Evolutionary conservation across 371 early-diverging fungal genomes (phyloP).

Genomic region (Circinella umbellata): DNA sequence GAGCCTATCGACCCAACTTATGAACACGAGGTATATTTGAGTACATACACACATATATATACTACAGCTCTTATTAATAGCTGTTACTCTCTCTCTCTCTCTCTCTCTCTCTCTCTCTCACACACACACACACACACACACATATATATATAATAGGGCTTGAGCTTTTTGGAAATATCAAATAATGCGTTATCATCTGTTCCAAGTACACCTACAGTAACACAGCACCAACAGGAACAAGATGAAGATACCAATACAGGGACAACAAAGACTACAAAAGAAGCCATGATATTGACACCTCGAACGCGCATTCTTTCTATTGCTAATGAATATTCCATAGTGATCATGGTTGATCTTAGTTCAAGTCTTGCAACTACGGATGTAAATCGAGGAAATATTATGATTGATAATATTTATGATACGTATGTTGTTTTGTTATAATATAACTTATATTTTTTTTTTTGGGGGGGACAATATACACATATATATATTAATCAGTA

Average conservation of each 20-base stretch:
- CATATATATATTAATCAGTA: neutral
- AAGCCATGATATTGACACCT: slow-evolving; percentile 59
- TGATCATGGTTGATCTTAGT: slow-evolving; percentile 74
- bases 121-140: no score
- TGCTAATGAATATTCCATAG: slow-evolving; percentile 62
- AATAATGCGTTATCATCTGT: neutral
- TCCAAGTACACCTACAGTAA: neutral
- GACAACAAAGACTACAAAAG: neutral
- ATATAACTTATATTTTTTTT: no score
- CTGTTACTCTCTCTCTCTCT: no score
- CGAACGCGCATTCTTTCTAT: slow-evolving; percentile 66
- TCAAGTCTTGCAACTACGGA: slow-evolving; percentile 76
- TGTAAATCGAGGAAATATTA: slow-evolving; percentile 49
- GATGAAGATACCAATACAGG: neutral
- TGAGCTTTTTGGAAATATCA: slow-evolving; percentile 11
- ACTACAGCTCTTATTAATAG: no score
- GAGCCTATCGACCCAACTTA: slow-evolving; percentile 13
- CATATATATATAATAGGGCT: neutral
- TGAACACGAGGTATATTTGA: slow-evolving; percentile 16
- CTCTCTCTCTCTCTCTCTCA: no score
- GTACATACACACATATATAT: no score
- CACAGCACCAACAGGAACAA: neutral
- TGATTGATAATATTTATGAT: slow-evolving; percentile 57
- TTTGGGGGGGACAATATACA: no score
- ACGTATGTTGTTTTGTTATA: slow-evolving; percentile 41